These are phyloP conservation scores for Intubia oerlemansii DNA, from an alignment of 2,329 filamentous ascomycete genomes.

Conservation along the genomic window DNA sequence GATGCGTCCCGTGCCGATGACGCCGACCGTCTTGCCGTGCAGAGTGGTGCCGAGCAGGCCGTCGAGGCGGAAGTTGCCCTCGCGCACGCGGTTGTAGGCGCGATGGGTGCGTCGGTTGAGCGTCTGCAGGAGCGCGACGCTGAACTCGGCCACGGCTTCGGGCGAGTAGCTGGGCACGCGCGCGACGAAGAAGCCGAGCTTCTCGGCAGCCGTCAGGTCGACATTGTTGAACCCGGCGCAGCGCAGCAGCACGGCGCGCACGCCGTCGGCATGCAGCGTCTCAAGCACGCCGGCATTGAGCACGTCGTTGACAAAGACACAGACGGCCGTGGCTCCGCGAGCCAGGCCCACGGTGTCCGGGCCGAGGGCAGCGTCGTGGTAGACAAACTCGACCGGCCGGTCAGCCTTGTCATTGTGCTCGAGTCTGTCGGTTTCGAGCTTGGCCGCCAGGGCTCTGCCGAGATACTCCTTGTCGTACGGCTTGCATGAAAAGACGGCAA, in stretches of 20 bases:
- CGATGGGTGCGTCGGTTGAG: slow-evolving; percentile 47
- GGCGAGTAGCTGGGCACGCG: slow-evolving; percentile 49
- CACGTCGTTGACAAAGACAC: slow-evolving; percentile 47
- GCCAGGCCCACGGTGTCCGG: slow-evolving; percentile 33
- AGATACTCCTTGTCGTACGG: slow-evolving; percentile 20
- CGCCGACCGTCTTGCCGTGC: slow-evolving; percentile 41
- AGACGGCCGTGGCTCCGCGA: slow-evolving; percentile 31
- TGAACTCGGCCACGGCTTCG: slow-evolving; percentile 48
- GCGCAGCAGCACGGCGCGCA: slow-evolving; percentile 38
- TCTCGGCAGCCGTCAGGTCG: slow-evolving; percentile 32
- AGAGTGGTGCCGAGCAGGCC: slow-evolving; percentile 41
- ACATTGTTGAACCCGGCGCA: slow-evolving; percentile 51
- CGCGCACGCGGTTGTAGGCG: slow-evolving; percentile 45
- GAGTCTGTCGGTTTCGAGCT: too few relatives aligned
- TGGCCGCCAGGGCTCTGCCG: slow-evolving; percentile 21
- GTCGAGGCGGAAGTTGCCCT: slow-evolving; percentile 46
- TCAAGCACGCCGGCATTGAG: slow-evolving; percentile 28
- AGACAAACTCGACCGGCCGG: slow-evolving; percentile 24
- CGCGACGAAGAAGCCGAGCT: slow-evolving; percentile 36
- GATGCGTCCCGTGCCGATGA: slow-evolving; percentile 44
- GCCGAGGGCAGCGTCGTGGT: slow-evolving; percentile 35
- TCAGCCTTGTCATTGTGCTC: background rate
- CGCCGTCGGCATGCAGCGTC: slow-evolving; percentile 24
- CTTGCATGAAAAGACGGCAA: slow-evolving; percentile 1
- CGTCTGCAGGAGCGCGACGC: slow-evolving; percentile 44